Evolutionary conservation across 2,329 filamentous ascomycete genomes (phyloP).

Genomic region (Fusarium solani-melongenae): DNA sequence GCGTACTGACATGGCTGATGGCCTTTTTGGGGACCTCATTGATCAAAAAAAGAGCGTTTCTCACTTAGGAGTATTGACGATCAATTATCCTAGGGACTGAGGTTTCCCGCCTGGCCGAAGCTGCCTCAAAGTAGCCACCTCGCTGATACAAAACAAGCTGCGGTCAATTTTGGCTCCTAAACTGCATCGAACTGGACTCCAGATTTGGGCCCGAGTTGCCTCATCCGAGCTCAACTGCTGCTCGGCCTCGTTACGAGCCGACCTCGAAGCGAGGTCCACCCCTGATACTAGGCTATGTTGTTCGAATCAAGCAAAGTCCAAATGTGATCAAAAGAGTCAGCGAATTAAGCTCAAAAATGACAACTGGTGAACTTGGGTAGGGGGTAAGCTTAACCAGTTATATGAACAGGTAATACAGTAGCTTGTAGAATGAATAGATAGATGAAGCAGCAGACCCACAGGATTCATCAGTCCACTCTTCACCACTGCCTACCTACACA

Average conservation of each 20-base stretch:
- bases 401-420: background rate
- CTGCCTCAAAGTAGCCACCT: background rate
- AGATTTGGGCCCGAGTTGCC: background rate
- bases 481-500: background rate
- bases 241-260: background rate
- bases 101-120: background rate
- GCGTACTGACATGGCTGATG: no score
- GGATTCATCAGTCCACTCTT: background rate
- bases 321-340: background rate
- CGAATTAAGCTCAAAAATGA: background rate
- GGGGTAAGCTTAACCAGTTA: background rate
- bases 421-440: background rate
- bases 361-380: background rate
- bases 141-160: background rate
- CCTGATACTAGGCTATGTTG: no score
- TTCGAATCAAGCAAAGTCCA: background rate
- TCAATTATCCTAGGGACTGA: background rate
- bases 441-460: background rate
- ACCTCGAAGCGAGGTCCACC: background rate
- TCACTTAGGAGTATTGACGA: background rate
- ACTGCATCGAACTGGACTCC: background rate
- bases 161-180: background rate
- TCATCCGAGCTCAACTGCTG: background rate
- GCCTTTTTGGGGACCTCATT: no score
- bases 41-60: background rate